Evolutionary conservation across 257 asterid genomes (phyloP).

Genomic region (Solanum medicagineum): DNA sequence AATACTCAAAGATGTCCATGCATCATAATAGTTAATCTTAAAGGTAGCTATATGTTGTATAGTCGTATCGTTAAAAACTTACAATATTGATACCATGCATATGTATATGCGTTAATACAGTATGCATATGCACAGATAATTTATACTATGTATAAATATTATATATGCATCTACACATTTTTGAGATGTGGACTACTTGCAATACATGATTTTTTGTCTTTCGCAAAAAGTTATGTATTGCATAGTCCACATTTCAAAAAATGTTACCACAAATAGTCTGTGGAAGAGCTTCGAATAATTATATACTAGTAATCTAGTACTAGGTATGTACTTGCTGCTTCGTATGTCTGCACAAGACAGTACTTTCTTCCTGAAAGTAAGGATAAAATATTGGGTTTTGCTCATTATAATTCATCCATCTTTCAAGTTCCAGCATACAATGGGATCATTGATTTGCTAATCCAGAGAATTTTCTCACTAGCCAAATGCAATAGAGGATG

Average conservation of each 20-base stretch:
- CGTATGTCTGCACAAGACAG: neutral
- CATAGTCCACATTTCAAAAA: neutral
- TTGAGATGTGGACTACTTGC: neutral
- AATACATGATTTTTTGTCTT: neutral
- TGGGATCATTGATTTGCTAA: neutral
- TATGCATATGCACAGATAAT: neutral
- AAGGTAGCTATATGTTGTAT: neutral
- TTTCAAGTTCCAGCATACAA: neutral
- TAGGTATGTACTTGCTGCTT: neutral
- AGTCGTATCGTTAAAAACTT: neutral
- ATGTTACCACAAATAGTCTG: neutral
- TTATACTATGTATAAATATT: neutral
- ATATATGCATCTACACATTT: neutral
- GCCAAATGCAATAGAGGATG: neutral
- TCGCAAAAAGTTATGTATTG: neutral
- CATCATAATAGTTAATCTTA: neutral
- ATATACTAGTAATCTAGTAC: neutral
- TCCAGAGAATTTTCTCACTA: neutral
- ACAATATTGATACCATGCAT: neutral
- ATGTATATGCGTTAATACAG: neutral
- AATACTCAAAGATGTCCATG: neutral
- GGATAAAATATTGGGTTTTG: neutral
- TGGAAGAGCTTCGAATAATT: neutral
- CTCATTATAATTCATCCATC: neutral
- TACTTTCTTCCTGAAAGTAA: neutral